phyloP scores from a whole-genome alignment of 495 filamentous ascomycete species.

The Xylaria scruposa region DNA sequence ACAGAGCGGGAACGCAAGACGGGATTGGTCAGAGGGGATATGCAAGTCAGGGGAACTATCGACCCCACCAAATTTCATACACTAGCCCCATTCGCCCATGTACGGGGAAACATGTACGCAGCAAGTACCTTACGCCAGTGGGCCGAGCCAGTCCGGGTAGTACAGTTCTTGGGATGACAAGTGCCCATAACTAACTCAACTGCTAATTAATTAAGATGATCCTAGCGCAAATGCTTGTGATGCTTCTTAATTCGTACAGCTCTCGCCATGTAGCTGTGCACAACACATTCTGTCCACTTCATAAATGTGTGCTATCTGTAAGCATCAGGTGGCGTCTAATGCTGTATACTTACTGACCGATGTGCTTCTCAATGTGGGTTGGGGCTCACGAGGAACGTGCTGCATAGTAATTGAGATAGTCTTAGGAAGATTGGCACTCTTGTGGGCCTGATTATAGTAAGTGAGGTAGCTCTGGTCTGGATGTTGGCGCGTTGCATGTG shows the following conservation, averaged over 20 bases:
- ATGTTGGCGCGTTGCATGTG: background rate
- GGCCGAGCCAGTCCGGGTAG: background rate
- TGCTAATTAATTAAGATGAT: background rate
- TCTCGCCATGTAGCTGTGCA: background rate
- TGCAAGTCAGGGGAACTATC: slow-evolving; percentile 26
- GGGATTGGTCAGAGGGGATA: slow-evolving; percentile 15
- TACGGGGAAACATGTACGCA: background rate
- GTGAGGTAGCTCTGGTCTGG: background rate
- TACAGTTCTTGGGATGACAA: background rate
- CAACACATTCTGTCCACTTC: no score
- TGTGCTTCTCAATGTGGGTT: background rate
- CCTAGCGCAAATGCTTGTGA: background rate
- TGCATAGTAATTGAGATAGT: slow-evolving; percentile 1
- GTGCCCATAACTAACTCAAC: no score
- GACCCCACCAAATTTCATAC: slow-evolving; percentile 17
- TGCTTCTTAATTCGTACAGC: background rate
- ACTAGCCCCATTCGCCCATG: slow-evolving; percentile 22
- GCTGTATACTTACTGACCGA: background rate
- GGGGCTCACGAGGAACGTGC: background rate
- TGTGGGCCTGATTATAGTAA: background rate
- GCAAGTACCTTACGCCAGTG: slow-evolving; percentile 1
- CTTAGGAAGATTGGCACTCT: background rate
- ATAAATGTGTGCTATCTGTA: background rate
- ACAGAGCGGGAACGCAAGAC: background rate
- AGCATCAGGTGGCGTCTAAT: background rate